Evolutionary conservation across 768 basidiomycete species (phyloP).

Genomic region (Daedaleopsis sinensis): DNA sequence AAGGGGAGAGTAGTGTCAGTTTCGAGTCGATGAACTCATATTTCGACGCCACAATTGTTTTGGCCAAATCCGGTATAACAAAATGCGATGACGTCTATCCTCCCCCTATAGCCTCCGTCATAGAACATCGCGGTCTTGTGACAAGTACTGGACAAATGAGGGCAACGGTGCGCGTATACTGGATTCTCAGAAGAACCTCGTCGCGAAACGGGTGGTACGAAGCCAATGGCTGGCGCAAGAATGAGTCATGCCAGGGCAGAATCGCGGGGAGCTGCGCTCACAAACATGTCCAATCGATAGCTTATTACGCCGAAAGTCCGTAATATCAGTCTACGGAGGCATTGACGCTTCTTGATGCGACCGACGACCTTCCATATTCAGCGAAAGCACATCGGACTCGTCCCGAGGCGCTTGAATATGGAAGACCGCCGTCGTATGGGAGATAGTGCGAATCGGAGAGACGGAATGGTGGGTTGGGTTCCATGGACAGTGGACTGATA

Average conservation of each 20-base stretch:
- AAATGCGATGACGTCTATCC: neutral
- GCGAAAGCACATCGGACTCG: constrained; percentile 17
- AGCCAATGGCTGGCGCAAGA: neutral
- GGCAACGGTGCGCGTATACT: neutral
- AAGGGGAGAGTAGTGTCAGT: constrained; percentile 2
- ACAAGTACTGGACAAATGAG: neutral
- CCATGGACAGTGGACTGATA: neutral
- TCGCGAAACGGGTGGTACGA: neutral
- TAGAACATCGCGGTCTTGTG: neutral
- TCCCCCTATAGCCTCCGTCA: neutral
- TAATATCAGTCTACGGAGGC: constrained; percentile 9
- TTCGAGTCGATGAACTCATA: neutral
- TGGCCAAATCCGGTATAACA: neutral
- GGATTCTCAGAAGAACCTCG: neutral
- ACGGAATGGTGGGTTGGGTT: neutral
- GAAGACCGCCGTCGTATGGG: constrained; percentile 1
- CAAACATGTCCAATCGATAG: constrained; percentile 15
- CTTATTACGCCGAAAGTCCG: constrained; percentile 10
- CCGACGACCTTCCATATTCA: constrained; percentile 8
- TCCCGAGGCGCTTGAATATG: constrained; percentile 10
- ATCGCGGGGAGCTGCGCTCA: constrained; percentile 13
- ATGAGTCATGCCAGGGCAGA: neutral
- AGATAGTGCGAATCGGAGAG: neutral
- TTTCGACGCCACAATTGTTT: neutral
- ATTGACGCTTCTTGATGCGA: constrained; percentile 4